Evolutionary conservation across 306 rosid genomes (phyloP), one percentile per base, ranked within the genome.

Genomic region (Nissolia schottii): DNA sequence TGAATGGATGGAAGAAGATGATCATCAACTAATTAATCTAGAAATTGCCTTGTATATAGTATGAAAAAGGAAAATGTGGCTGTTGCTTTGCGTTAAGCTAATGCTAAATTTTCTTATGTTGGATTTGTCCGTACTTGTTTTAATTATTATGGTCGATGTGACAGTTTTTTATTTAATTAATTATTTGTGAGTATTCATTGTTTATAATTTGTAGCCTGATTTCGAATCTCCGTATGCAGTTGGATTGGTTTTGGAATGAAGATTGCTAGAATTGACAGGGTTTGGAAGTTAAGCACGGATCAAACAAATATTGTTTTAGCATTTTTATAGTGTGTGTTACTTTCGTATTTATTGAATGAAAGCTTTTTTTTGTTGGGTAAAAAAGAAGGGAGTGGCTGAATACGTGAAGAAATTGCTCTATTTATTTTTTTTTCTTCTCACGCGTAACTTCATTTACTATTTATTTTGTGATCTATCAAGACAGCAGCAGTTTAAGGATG

Each of bases 81-180:
- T 20, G 5, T 32, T 74, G 51, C 5, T 11, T 74, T 63, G 22
- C 23, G 23, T 53, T 53, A 54, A 41, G 67, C 12, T 57, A 67
- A 11, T 46, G 31, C 18, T 11, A 13, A 8, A 8, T 53, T n/a
- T 54, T 69, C 35, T 24, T 51, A 5, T 48, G 6, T 49, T 11
- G 45, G 45, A 67, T 37, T 60, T 7, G 4, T 3, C 0, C 27
- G 6, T n/a, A 74, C 12, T 25, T 43, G 56, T 74, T 56, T n/a
- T n/a, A n/a, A n/a, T 67, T 40, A 67, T 29, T 43, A 67, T 57
- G 61, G 67, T 57, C 41, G 31, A 27, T 41, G 68, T 66, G 54
- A 31, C 51, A 29, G 38, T n/a, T n/a, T n/a, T n/a, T n/a, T n/a
- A n/a, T n/a, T 55, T 0, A 65, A 40, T 29, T 10, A 56, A 41